Conservation (phyloP, 78 protist genomes). For the Guillardia theta region DNA sequence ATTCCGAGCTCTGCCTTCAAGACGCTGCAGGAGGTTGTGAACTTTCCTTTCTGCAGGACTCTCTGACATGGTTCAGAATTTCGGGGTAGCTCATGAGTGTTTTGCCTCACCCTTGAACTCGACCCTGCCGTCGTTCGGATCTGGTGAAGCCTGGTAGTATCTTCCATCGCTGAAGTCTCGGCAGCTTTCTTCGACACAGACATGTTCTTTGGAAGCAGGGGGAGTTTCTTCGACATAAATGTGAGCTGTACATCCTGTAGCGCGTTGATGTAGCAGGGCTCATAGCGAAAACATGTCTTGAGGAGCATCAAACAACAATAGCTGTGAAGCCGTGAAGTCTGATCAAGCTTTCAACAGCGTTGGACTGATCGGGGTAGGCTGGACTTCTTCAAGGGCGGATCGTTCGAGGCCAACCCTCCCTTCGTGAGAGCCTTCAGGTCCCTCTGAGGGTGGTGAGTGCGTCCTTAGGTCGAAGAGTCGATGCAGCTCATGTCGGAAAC, state of each 20-base stretch:
- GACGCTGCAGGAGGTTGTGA: background rate
- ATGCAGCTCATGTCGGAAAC: background rate
- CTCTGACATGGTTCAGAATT: too few species aligned
- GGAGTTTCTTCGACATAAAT: too few species aligned
- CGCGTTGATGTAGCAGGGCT: too few species aligned
- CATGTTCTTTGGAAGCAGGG: too few species aligned
- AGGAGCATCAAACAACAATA: too few species aligned
- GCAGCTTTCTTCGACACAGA: background rate
- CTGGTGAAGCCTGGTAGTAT: background rate
- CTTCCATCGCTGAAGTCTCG: background rate
- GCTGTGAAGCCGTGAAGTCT: too few species aligned
- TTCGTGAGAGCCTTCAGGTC: background rate
- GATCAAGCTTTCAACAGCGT: too few species aligned
- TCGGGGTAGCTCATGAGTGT: background rate
- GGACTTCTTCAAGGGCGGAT: background rate
- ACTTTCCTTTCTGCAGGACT: too few species aligned
- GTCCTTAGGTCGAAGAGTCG: background rate
- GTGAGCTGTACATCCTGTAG: too few species aligned
- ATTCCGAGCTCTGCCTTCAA: background rate
- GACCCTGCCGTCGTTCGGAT: background rate
- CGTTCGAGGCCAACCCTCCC: conserved; percentile 30
- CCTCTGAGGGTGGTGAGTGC: background rate
- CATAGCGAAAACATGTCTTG: too few species aligned
- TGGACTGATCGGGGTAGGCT: too few species aligned
- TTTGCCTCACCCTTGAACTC: background rate